Conservation (phyloP, 1,139 yeast genomes). For the Sugiyamaella sp. region DNA sequence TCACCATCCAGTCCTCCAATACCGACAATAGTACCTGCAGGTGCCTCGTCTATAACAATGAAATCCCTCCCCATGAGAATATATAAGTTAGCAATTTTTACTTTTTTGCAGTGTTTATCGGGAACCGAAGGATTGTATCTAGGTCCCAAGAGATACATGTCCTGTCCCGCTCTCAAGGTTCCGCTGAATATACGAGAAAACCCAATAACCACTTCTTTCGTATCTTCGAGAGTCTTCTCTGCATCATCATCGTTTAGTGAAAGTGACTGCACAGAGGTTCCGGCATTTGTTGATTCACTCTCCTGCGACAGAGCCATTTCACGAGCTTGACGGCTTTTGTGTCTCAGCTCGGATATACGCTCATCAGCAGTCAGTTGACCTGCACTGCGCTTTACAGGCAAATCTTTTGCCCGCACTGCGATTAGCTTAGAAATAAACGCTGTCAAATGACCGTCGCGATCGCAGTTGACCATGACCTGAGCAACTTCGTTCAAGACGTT, state of each 20-base stretch:
- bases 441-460: conserved; percentile 60
- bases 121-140: conserved; percentile 78
- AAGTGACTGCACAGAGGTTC: conserved; percentile 21
- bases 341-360: conserved; percentile 60
- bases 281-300: no score
- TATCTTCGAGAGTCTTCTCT: conserved; percentile 39
- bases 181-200: conserved; percentile 92
- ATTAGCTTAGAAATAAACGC: conserved; percentile 91
- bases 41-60: conserved; percentile 74
- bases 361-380: conserved; percentile 25
- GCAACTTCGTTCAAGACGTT: conserved; percentile 55
- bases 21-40: conserved; percentile 95
- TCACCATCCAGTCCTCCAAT: conserved; percentile 87
- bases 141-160: conserved; percentile 77
- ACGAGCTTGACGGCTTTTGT: conserved; percentile 69
- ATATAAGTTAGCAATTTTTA: conserved; percentile 66
- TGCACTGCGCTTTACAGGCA: conserved; percentile 53
- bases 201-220: conserved; percentile 61
- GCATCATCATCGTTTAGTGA: conserved; percentile 26
- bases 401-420: conserved; percentile 77
- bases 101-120: conserved; percentile 55
- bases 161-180: conserved; percentile 71
- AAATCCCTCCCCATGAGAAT: conserved; percentile 93
- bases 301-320: conserved; percentile 48
- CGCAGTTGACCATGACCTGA: conserved; percentile 66